phyloP scores from a whole-genome alignment of 805 yeast species.

The Cyberlindnera sargentensis region DNA sequence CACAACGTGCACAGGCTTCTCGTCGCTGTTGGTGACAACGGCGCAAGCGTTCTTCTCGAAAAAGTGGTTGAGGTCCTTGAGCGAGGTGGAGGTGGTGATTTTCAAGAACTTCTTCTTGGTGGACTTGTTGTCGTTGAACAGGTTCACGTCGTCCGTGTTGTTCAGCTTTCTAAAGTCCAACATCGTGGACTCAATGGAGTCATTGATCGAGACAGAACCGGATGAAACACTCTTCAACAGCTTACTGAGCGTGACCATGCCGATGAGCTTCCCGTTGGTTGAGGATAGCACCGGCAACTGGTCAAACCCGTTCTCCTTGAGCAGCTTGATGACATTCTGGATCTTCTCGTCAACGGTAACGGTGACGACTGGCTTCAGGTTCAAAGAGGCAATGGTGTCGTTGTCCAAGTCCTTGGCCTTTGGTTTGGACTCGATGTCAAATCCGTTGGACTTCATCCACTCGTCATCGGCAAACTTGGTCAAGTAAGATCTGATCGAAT shows the following conservation, averaged over 20 bases:
- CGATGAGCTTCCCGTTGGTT: constrained; percentile 48
- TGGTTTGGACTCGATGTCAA: constrained; percentile 46
- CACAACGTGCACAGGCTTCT: constrained; percentile 74
- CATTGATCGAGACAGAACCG: constrained; percentile 47
- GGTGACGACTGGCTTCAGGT: constrained; percentile 74
- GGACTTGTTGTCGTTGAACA: constrained; percentile 54
- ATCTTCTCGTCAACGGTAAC: constrained; percentile 55
- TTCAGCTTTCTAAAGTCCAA: constrained; percentile 70
- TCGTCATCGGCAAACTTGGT: constrained; percentile 87
- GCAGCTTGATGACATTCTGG: constrained; percentile 56
- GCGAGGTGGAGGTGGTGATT: constrained; percentile 58
- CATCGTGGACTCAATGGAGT: constrained; percentile 52
- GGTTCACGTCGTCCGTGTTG: constrained; percentile 50
- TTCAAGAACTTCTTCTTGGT: constrained; percentile 61
- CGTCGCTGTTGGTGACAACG: constrained; percentile 64
- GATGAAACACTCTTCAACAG: constrained; percentile 61
- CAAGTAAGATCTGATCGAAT: constrained; percentile 78
- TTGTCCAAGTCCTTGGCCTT: constrained; percentile 39
- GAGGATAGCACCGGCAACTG: constrained; percentile 69
- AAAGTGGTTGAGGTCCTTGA: constrained; percentile 64
- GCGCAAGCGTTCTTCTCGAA: constrained; percentile 84
- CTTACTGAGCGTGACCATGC: constrained; percentile 70
- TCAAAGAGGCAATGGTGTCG: constrained; percentile 60
- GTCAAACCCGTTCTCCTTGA: constrained; percentile 74
- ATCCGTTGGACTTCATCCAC: constrained; percentile 78